These are phyloP conservation scores for Cyclostephanos tholiformis DNA, from an alignment of 108 stramenopile species.

Conservation along the genomic window DNA sequence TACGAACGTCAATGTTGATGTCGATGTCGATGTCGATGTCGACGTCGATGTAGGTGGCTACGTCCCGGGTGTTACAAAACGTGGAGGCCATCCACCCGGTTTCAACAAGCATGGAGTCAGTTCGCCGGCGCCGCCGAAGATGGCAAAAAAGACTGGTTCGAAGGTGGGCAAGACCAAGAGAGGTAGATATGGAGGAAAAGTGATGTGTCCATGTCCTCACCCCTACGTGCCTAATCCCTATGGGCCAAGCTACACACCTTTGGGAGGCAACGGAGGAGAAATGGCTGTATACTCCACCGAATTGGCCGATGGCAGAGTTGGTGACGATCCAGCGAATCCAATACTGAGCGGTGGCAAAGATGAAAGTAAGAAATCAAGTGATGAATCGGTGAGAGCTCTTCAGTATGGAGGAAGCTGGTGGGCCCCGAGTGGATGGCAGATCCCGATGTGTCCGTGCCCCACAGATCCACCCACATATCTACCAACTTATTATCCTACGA, in stretches of 20 bases:
- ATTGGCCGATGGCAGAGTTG: not conserved
- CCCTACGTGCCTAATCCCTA: not conserved
- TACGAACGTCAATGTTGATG: not conserved
- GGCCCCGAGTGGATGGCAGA: not conserved
- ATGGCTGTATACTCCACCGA: not conserved
- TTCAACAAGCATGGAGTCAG: not conserved
- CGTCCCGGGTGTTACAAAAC: not conserved
- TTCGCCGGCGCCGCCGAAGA: not conserved
- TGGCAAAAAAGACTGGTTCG: not conserved
- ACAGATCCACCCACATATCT: slow-evolving; percentile 7
- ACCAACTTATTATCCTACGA: slow-evolving; percentile 5
- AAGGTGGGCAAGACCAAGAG: not conserved
- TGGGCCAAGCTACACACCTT: not conserved
- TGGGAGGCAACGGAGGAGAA: not conserved
- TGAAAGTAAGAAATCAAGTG: not conserved
- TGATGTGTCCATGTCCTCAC: slow-evolving; percentile 1
- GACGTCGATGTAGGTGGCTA: not conserved
- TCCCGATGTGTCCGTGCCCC: not conserved
- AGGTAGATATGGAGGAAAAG: not conserved
- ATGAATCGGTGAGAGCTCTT: not conserved
- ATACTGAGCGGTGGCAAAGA: slow-evolving; percentile 15
- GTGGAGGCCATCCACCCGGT: not conserved
- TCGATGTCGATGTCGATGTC: not conserved
- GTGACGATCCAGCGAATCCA: slow-evolving; percentile 4
- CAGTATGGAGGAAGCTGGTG: not conserved